These are phyloP conservation scores for Furcasterigmium sp. DNA, from an alignment of 2,329 filamentous ascomycete species.

Conservation along the genomic window DNA sequence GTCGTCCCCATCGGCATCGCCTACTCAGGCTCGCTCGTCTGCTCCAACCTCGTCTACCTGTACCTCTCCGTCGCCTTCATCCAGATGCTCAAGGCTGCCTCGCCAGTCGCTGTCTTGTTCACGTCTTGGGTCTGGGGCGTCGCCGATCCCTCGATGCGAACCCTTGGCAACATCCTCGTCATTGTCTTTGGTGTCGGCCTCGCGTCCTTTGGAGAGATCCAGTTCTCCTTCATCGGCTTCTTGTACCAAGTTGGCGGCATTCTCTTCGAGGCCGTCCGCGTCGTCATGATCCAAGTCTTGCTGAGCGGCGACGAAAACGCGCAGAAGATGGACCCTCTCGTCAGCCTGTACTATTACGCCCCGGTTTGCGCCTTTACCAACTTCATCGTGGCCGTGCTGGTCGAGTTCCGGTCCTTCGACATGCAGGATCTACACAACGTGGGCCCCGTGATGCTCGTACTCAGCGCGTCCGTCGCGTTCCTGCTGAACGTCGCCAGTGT, in stretches of 20 bases:
- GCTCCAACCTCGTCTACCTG: slow-evolving; percentile 63
- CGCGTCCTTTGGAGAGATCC: slow-evolving; percentile 58
- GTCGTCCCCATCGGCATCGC: slow-evolving; percentile 63
- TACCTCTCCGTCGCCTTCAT: slow-evolving; percentile 65
- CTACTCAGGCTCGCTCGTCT: slow-evolving; percentile 61
- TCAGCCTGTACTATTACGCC: slow-evolving; percentile 86
- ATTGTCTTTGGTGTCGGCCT: slow-evolving; percentile 49
- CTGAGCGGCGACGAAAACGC: slow-evolving; percentile 60
- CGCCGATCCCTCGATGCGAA: slow-evolving; percentile 37
- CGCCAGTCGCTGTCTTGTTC: slow-evolving; percentile 62
- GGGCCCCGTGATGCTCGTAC: slow-evolving; percentile 60
- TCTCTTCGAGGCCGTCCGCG: slow-evolving; percentile 71
- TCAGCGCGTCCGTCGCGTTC: slow-evolving; percentile 77
- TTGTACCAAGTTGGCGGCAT: slow-evolving; percentile 70
- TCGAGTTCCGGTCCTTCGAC: slow-evolving; percentile 63
- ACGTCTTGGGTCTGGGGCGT: slow-evolving; percentile 56
- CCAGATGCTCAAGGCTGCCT: slow-evolving; percentile 66
- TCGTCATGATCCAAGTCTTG: slow-evolving; percentile 82
- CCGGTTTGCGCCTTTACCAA: slow-evolving; percentile 82
- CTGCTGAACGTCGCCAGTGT: slow-evolving; percentile 78
- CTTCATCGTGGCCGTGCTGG: slow-evolving; percentile 60
- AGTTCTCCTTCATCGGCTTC: slow-evolving; percentile 62
- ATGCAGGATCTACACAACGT: slow-evolving; percentile 60
- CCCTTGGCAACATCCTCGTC: slow-evolving; percentile 42
- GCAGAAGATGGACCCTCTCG: slow-evolving; percentile 84